These are phyloP conservation scores for Astraeus odoratus DNA, from an alignment of 768 basidiomycete species.

Conservation along the genomic window DNA sequence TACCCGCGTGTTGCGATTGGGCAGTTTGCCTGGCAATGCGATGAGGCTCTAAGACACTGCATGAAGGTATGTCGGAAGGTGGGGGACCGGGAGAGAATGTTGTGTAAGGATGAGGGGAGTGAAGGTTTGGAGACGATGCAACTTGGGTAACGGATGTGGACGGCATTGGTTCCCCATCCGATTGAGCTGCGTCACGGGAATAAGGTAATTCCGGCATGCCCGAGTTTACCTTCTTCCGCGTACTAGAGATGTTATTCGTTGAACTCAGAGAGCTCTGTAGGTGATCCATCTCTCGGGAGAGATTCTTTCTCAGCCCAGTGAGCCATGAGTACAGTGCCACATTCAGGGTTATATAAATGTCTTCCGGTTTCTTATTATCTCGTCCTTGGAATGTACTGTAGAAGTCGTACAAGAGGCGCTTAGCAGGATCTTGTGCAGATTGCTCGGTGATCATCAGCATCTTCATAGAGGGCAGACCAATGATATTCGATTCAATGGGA, in stretches of 20 bases:
- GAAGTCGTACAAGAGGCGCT: slow-evolving; percentile 60
- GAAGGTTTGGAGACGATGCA: no score
- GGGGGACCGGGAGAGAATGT: neutral
- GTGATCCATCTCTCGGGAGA: slow-evolving; percentile 74
- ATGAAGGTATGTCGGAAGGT: slow-evolving; percentile 8
- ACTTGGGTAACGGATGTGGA: no score
- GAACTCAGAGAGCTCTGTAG: slow-evolving; percentile 52
- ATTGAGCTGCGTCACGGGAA: slow-evolving; percentile 3
- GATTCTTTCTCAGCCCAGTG: slow-evolving; percentile 66
- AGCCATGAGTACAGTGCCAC: slow-evolving; percentile 79
- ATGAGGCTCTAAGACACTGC: slow-evolving; percentile 2
- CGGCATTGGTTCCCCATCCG: slow-evolving; percentile 4
- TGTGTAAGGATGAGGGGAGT: neutral
- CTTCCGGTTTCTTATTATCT: slow-evolving; percentile 52
- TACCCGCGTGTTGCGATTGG: slow-evolving; percentile 10
- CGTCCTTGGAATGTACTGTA: slow-evolving; percentile 58
- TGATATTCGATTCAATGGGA: slow-evolving; percentile 65
- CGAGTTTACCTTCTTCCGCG: slow-evolving; percentile 31
- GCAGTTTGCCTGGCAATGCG: slow-evolving; percentile 8
- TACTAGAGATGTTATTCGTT: slow-evolving; percentile 26
- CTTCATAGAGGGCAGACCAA: slow-evolving; percentile 74
- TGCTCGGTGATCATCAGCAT: slow-evolving; percentile 78
- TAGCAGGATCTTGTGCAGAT: slow-evolving; percentile 30
- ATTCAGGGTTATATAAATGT: slow-evolving; percentile 83
- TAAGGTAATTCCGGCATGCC: slow-evolving; percentile 9